These are phyloP conservation scores for Solanum lycopersicoides DNA, from an alignment of 257 asterid genomes.

Conservation along the genomic window DNA sequence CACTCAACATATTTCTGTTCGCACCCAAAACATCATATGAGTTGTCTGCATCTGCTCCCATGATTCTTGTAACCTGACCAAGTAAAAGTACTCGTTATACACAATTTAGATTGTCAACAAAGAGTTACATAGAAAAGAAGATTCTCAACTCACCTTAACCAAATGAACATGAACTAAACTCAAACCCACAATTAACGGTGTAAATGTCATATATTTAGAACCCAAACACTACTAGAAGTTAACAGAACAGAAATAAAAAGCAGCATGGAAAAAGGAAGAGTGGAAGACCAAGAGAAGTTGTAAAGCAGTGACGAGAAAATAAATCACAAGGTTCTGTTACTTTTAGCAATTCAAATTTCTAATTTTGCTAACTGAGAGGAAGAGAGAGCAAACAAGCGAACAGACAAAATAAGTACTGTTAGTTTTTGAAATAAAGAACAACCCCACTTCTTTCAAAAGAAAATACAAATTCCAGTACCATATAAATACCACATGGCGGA, in stretches of 20 bases:
- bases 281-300: not conserved
- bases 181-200: not conserved
- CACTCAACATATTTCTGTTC: slow-evolving; percentile 73
- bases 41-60: slow-evolving; percentile 65
- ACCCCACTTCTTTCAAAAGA: not conserved
- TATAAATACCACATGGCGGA: not conserved
- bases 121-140: not conserved
- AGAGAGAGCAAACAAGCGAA: not conserved
- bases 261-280: not conserved
- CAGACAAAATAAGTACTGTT: not conserved
- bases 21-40: slow-evolving; percentile 85
- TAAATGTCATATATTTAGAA: not conserved
- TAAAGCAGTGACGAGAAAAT: not conserved
- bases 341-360: not conserved
- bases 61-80: slow-evolving; percentile 74
- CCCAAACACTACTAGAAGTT: not conserved
- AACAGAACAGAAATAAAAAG: not conserved
- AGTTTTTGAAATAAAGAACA: not conserved
- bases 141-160: not conserved
- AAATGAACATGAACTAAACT: not conserved
- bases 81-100: not conserved
- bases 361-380: not conserved
- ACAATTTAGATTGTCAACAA: not conserved
- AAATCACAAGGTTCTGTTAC: not conserved
- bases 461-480: not conserved